Evolutionary conservation across 495 filamentous ascomycete genomes (phyloP), one percentile per base, ranked within the genome.

Genomic region (Oidiodendron maius): DNA sequence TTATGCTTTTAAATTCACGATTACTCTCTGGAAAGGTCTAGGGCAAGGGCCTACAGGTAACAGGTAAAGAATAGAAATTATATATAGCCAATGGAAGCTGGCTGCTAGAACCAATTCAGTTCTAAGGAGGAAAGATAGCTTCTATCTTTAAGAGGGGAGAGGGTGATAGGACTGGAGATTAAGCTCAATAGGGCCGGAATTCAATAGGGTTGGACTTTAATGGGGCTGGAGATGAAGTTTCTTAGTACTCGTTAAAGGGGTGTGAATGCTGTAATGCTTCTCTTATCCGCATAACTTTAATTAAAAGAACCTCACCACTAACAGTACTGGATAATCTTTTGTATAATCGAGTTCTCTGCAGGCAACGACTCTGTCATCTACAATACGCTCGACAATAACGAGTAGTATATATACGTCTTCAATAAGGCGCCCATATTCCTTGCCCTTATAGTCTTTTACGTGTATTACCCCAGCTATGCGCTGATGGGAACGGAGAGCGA

Each of bases 371-470:
- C 61, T 0, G 49, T 25, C 5, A 30, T 56, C 17, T 63, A 55
- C 13, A 70, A 73, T 28, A 60, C 64, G 1, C 55, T 81, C 21
- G 58, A 68, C 0, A 58, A 54, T 6, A 64, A 80, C 46, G 78
- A 83, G 53, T 56, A 46, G 2, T 76, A 71, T 51, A 59, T 67
- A 24, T 77, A 77, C 36, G 63, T 63, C 5, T 52, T 58, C 32
- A 78, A 81, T 42, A 68, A 77, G 1, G 40, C 65, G 4, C 75
- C 76, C 0, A 81, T 82, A 75, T 52, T 79, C 23, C 21, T 76
- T 6, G 74, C 74, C 1, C 53, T 81, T 12, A 20, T 72, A 1
- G 46, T 67, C 0, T 59, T 76, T 18, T 74, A 69, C 28, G 35
- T 78, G 11, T 37, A 71, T 3, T 74, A 82, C 55, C 78, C 77